A percentile compares a stretch with the other conserved stretches of the same genome.
Conservation (phyloP, 2,329 filamentous ascomycete genomes). For the Fonsecaea nubica region DNA sequence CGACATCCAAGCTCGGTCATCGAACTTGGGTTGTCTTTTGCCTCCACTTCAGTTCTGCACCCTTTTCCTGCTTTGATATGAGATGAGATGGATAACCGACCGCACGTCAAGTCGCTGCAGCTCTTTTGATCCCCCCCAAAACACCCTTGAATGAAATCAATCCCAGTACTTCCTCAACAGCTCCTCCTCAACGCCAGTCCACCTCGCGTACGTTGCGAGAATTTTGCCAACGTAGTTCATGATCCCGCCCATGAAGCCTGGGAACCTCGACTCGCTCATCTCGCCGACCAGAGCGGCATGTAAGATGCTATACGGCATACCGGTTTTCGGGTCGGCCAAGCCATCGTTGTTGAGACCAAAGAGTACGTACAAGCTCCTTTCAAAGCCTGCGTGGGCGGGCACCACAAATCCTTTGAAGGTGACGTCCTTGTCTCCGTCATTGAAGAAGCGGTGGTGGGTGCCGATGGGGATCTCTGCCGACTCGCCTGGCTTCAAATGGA, state of each 20-base stretch:
- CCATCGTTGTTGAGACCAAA: slow-evolving; percentile 37
- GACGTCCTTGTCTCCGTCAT: slow-evolving; percentile 29
- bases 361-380: slow-evolving; percentile 34
- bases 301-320: slow-evolving; percentile 30
- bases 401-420: slow-evolving; percentile 25
- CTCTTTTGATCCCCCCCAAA: neutral
- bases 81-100: too few relatives aligned
- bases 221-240: slow-evolving; percentile 26
- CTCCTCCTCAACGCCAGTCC: slow-evolving; percentile 30
- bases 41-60: too few relatives aligned
- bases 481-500: slow-evolving; percentile 27
- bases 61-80: too few relatives aligned
- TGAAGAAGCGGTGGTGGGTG: slow-evolving; percentile 32
- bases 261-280: slow-evolving; percentile 32
- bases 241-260: slow-evolving; percentile 25
- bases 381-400: slow-evolving; percentile 34
- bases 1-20: too few relatives aligned
- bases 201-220: slow-evolving; percentile 28
- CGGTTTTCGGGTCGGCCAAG: slow-evolving; percentile 26
- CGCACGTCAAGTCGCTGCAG: too few relatives aligned
- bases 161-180: slow-evolving; percentile 35
- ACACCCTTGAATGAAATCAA: slow-evolving; percentile 8
- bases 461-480: slow-evolving; percentile 30
- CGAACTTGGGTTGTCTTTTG: too few relatives aligned
- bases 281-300: slow-evolving; percentile 30